Base-by-base conservation (phyloP, 768 basidiomycete genomes). In the Lactarius hatsudake region DNA sequence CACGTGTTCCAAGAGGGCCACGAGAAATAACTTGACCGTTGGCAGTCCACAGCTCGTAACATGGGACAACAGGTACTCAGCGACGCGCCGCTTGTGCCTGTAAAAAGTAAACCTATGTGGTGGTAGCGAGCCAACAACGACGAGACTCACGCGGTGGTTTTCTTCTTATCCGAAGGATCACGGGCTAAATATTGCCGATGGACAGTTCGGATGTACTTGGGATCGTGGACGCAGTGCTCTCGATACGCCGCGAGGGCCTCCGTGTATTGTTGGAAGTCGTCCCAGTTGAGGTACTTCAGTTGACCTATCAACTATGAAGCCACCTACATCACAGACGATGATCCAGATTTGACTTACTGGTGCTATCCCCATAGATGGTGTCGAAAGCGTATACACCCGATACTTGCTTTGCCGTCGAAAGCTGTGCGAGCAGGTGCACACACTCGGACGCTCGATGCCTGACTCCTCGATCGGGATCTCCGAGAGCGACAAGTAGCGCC, bases 1-100 rank as follows among this genome's bases (percentile, higher is more conserved):
- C 45, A 90, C 78, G 10, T 78, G 76, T 32, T 79, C 73, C 12
- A 86, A 63, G 40, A 79, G 77, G 5, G 70, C 77, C 20, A 98
- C 79, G 0, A 98, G 76, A 13, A 78, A 73, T 13, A 84, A 73
- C 67, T 87, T 85, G 20, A 84, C 81, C 1, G 72, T 65, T 2
- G 83, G 75, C 3, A 84, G 73, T 2, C 80, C 76, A 69, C 90
- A 83, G 5, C 85, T 83, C 57, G 83, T 81, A 69, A 90, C 80
- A 74, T 98, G 96, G 1, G 95, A 95, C 7, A 92, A 78, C 0
- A 97, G 75, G 75, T 84, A 94, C 73, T 89, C 93, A 51, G 92
- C 73, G 53, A 95, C 78, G 13, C 87, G 84, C 67, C 84, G 83
- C 73, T 86, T 91, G 75, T 88, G 87, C 63, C 93, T 93, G 40